Conservation (phyloP, 352 stramenopile species). For the Phytopythium vexans region DNA sequence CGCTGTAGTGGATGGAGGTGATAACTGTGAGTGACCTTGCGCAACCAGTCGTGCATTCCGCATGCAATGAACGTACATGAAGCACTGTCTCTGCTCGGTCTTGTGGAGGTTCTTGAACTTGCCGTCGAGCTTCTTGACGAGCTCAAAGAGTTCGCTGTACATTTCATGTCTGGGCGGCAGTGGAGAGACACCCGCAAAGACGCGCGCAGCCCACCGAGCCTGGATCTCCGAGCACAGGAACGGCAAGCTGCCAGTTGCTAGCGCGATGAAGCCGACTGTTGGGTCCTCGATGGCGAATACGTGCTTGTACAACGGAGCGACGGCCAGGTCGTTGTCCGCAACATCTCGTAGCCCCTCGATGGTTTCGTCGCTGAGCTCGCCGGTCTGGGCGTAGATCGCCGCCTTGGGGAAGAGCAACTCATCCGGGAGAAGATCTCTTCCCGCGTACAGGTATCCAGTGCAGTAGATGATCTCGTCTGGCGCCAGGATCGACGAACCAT, state of each 20-base stretch:
- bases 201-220: conserved; percentile 33
- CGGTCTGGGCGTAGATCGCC: conserved; percentile 5
- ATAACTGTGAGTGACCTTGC: too few species aligned
- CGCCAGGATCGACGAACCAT: conserved; percentile 39
- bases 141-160: conserved; percentile 24
- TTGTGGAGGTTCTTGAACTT: too few species aligned
- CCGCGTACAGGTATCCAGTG: conserved; percentile 72
- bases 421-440: conserved; percentile 41
- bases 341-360: conserved; percentile 16
- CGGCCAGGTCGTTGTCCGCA: not conserved
- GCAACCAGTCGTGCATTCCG: not conserved
- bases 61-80: conserved; percentile 5
- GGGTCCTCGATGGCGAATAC: conserved; percentile 53
- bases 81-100: conserved; percentile 10
- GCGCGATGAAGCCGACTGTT: conserved; percentile 45
- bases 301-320: conserved; percentile 59
- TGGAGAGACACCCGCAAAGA: conserved; percentile 20
- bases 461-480: conserved; percentile 81
- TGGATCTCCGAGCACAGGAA: conserved; percentile 62
- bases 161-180: conserved; percentile 41
- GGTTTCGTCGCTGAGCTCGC: conserved; percentile 15
- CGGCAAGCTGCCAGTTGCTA: conserved; percentile 46
- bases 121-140: conserved; percentile 6
- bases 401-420: conserved; percentile 42
- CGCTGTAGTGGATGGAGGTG: not conserved